Evolutionary conservation across 805 yeast species (phyloP).

Genomic region (Yamadazyma olivae): DNA sequence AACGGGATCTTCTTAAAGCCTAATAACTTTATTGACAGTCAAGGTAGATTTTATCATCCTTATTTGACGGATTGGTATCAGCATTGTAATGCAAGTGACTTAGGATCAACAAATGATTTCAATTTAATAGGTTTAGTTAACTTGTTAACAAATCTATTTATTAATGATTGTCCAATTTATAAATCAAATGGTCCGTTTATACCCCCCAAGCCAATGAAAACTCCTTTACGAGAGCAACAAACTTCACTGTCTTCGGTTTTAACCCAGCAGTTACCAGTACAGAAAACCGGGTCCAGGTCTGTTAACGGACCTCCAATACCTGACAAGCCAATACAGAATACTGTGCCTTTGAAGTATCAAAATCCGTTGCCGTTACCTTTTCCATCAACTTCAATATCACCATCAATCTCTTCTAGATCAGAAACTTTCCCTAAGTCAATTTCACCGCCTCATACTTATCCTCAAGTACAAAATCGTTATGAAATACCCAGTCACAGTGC

Average conservation of each 20-base stretch:
- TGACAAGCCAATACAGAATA: not conserved
- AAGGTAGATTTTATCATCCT: slow-evolving; percentile 72
- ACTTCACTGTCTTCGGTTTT: no score
- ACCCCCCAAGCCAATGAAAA: slow-evolving; percentile 17
- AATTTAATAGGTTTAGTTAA: slow-evolving; percentile 30
- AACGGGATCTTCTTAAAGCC: slow-evolving; percentile 46
- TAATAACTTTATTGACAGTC: slow-evolving; percentile 64
- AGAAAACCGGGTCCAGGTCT: no score
- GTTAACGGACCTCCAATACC: slow-evolving; percentile 9
- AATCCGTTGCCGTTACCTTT: slow-evolving; percentile 26
- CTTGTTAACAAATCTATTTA: slow-evolving; percentile 32
- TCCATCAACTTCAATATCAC: not conserved
- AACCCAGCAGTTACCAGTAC: no score
- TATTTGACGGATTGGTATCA: slow-evolving; percentile 56
- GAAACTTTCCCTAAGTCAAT: no score
- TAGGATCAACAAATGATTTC: slow-evolving; percentile 11
- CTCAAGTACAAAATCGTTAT: no score
- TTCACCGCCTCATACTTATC: no score
- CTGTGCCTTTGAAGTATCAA: slow-evolving; percentile 21
- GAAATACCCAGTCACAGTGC: no score
- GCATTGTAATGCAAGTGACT: slow-evolving; percentile 10
- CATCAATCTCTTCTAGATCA: not conserved
- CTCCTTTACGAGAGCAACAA: slow-evolving; percentile 7
- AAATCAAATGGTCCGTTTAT: slow-evolving; percentile 11
- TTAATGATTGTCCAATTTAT: slow-evolving; percentile 45